phyloP scores from a whole-genome alignment of 805 yeast genomes.

The Yarrowia deformans region DNA sequence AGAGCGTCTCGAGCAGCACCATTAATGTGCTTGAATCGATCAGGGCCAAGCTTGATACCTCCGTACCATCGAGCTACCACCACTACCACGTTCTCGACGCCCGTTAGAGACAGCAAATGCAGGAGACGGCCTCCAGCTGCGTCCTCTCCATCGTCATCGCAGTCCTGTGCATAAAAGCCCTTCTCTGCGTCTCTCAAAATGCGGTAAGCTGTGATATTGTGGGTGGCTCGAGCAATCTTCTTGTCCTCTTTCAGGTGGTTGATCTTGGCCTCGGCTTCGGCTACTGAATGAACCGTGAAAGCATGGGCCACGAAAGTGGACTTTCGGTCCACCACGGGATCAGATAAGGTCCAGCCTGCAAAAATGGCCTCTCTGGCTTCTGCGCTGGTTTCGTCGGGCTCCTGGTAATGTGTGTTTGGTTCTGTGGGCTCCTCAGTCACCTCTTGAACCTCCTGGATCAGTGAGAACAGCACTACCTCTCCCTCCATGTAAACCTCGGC shows the following conservation, averaged over 20 bases:
- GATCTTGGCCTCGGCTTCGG: conserved; percentile 66
- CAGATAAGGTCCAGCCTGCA: conserved; percentile 75
- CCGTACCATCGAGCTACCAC: conserved; percentile 94
- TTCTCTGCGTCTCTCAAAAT: conserved; percentile 56
- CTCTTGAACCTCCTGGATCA: conserved; percentile 59
- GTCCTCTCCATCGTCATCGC: conserved; percentile 96
- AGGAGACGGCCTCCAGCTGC: conserved; percentile 92
- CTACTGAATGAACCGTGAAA: conserved; percentile 64
- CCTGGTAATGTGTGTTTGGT: background rate
- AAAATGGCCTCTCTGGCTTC: conserved; percentile 41
- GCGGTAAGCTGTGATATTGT: conserved; percentile 89
- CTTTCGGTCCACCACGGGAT: conserved; percentile 80
- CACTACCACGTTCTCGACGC: conserved; percentile 83
- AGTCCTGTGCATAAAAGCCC: conserved; percentile 75
- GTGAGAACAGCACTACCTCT: conserved; percentile 80
- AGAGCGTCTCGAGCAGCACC: conserved; percentile 87
- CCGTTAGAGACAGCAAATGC: conserved; percentile 66
- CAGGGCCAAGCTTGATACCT: conserved; percentile 91
- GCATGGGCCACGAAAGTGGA: conserved; percentile 87
- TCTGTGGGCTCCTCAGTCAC: conserved; percentile 37
- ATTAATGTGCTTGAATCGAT: conserved; percentile 88
- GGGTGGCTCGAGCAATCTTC: conserved; percentile 71
- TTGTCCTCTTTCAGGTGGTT: conserved; percentile 65
- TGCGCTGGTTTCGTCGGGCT: conserved; percentile 41
- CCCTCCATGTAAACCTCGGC: conserved; percentile 63